Conservation (phyloP, 345 rosid species). For the Linum usitatissimum region DNA sequence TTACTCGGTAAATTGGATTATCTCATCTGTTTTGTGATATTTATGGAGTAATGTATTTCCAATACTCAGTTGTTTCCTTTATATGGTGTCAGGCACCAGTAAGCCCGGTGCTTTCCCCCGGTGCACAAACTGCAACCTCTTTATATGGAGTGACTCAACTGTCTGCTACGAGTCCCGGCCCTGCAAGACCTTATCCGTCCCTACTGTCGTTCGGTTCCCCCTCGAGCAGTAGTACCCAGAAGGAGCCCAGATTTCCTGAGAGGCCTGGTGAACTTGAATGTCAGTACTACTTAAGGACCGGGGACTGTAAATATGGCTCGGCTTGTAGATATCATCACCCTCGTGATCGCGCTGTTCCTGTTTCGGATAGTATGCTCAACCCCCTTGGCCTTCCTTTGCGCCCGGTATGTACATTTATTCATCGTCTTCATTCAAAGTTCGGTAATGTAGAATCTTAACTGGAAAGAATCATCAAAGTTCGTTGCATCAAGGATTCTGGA, state of each 20-base stretch:
- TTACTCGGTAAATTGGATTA: conserved; percentile 24
- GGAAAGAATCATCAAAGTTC: not conserved
- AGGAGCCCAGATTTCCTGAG: conserved; percentile 19
- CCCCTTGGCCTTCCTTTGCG: conserved; percentile 23
- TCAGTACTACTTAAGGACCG: conserved; percentile 20
- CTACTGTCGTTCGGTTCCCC: conserved; percentile 7
- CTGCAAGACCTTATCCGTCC: conserved; percentile 13
- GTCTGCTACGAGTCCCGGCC: conserved; percentile 14
- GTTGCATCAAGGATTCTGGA: not conserved
- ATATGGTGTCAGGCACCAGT: conserved; percentile 16
- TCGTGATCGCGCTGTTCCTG: conserved; percentile 14
- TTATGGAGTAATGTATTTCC: conserved; percentile 8
- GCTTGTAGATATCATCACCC: conserved; percentile 24
- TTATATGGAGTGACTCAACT: conserved; percentile 16
- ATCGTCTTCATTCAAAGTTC: not conserved
- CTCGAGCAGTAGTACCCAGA: conserved; percentile 10
- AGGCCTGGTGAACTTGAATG: conserved; percentile 25
- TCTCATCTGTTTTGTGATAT: conserved; percentile 9
- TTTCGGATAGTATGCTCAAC: conserved; percentile 18
- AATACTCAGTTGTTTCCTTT: not conserved
- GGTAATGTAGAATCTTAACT: not conserved
- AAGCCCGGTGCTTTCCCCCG: conserved; percentile 21
- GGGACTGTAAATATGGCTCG: conserved; percentile 23
- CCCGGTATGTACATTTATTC: conserved; percentile 13
- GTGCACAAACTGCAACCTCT: conserved; percentile 21